Conservation (phyloP, 306 rosid genomes). For the Glycine latifolia region DNA sequence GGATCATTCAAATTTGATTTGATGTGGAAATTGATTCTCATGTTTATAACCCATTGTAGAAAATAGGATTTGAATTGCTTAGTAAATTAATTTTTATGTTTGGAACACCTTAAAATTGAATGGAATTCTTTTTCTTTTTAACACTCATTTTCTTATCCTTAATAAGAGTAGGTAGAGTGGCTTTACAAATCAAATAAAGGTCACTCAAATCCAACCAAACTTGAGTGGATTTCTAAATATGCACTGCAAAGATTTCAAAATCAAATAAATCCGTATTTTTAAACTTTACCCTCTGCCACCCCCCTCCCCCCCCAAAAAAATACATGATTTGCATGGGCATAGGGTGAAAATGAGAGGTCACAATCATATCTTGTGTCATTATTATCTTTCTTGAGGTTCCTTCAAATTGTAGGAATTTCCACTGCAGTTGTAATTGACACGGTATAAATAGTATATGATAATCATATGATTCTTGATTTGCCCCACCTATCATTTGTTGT, state of each 20-base stretch:
- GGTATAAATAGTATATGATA: slow-evolving; percentile 20
- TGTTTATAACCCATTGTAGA: not conserved
- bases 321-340: not conserved
- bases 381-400: slow-evolving; percentile 1
- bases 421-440: not conserved
- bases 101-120: slow-evolving; percentile 13
- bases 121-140: not conserved
- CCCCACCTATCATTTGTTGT: slow-evolving; percentile 25
- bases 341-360: slow-evolving; percentile 33
- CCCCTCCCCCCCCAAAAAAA: not conserved
- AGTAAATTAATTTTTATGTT: slow-evolving; percentile 9
- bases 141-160: not conserved
- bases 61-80: slow-evolving; percentile 9
- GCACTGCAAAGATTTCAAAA: no score
- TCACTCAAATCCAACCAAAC: slow-evolving; percentile 1
- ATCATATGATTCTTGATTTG: slow-evolving; percentile 18
- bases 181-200: slow-evolving; percentile 2
- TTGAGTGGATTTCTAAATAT: slow-evolving; percentile 6
- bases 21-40: not conserved
- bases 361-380: not conserved
- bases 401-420: not conserved
- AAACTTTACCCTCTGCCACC: not conserved
- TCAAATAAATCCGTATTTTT: not conserved
- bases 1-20: not conserved
- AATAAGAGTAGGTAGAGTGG: not conserved